phyloP scores from a whole-genome alignment of 306 rosid species.

The Amphicarpaea edgeworthii region DNA sequence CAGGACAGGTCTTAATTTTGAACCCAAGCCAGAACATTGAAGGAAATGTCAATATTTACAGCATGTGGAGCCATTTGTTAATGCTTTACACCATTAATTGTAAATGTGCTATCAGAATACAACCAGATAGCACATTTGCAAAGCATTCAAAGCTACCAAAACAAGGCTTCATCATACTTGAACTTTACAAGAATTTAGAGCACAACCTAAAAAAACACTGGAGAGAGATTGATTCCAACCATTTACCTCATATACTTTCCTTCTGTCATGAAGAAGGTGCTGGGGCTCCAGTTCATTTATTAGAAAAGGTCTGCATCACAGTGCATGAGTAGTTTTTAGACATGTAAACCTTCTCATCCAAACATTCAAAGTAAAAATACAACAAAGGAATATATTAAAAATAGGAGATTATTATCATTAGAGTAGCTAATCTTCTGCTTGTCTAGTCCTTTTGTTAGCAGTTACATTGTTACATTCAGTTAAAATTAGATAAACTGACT shows the following conservation, averaged over 20 bases:
- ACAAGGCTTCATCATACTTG: not conserved
- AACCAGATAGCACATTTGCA: conserved; percentile 24
- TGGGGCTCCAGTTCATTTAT: conserved; percentile 94
- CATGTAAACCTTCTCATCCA: conserved; percentile 38
- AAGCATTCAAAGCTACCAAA: not conserved
- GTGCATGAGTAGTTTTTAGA: conserved; percentile 48
- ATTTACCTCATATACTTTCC: conserved; percentile 92
- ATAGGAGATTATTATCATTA: conserved; percentile 25
- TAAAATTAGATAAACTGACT: not conserved
- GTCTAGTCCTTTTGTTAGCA: not conserved
- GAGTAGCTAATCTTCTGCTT: not conserved
- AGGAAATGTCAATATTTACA: conserved; percentile 22
- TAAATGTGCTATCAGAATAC: conserved; percentile 31
- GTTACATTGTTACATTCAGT: conserved; percentile 17
- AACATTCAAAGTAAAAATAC: conserved; percentile 34
- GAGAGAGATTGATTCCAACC: conserved; percentile 15
- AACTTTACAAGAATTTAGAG: conserved; percentile 10
- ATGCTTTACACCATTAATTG: too few relatives aligned
- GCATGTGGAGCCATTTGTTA: conserved; percentile 24
- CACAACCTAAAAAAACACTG: not conserved
- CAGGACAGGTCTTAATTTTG: conserved; percentile 12
- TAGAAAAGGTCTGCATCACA: conserved; percentile 84
- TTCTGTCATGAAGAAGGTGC: conserved; percentile 95
- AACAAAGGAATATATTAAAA: conserved; percentile 7
- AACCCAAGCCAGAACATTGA: conserved; percentile 24